Conservation (phyloP, 2,329 filamentous ascomycete species). For the Neoscytalidium dimidiatum region DNA sequence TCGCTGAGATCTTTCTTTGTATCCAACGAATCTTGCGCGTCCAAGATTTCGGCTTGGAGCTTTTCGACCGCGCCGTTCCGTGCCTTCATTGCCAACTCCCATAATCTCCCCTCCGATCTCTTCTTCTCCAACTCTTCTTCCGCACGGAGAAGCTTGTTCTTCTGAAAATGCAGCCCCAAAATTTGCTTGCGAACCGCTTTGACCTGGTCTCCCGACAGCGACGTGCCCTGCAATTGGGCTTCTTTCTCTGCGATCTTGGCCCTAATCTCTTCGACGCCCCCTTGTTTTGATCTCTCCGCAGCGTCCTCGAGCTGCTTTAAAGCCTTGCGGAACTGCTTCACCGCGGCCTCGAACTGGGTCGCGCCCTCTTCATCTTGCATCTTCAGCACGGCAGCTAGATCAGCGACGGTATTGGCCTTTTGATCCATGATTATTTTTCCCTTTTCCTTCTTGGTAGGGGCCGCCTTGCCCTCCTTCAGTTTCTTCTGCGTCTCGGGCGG, state of each 20-base stretch:
- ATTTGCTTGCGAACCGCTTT: neutral
- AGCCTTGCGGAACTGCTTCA: neutral
- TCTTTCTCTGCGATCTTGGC: neutral
- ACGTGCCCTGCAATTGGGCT: neutral
- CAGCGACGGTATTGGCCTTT: conserved; percentile 63
- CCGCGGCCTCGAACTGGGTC: neutral
- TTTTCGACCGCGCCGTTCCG: neutral
- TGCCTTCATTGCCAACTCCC: neutral
- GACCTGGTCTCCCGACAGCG: neutral
- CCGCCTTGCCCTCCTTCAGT: conserved; percentile 42
- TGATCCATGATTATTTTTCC: conserved; percentile 63
- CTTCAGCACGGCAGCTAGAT: conserved; percentile 58
- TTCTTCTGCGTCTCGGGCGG: conserved; percentile 38
- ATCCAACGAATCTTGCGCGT: neutral
- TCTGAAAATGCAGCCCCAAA: neutral
- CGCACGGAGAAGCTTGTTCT: neutral
- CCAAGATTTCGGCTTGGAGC: neutral
- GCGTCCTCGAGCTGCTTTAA: conserved; percentile 16
- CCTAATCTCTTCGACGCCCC: neutral
- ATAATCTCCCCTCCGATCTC: neutral
- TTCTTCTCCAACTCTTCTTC: neutral
- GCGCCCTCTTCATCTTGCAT: conserved; percentile 47
- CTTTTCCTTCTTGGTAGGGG: conserved; percentile 51
- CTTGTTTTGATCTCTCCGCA: conserved; percentile 25
- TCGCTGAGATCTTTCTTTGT: neutral